Conservation (phyloP, 2,329 filamentous ascomycete genomes). For the Leptographium flavum region DNA sequence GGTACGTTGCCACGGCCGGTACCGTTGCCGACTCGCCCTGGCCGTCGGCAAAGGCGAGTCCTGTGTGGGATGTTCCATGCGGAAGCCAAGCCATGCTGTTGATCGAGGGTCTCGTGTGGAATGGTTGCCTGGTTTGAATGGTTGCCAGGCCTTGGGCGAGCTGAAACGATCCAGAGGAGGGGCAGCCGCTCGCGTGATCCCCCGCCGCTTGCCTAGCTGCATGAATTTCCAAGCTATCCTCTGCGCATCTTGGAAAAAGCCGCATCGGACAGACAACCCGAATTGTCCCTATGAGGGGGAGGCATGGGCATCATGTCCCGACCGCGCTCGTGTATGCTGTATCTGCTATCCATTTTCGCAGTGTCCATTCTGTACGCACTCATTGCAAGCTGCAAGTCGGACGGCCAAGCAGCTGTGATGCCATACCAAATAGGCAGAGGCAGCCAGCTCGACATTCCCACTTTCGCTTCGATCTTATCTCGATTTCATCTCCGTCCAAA, state of each 20-base stretch:
- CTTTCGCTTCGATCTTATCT: no score
- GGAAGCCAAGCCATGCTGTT: constrained; percentile 16
- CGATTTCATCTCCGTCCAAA: no score
- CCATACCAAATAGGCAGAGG: neutral
- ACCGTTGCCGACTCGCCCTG: constrained; percentile 17
- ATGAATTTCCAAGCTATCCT: neutral
- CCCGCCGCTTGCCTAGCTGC: neutral
- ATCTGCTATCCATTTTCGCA: no score
- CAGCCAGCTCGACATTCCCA: neutral
- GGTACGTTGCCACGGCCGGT: constrained; percentile 20
- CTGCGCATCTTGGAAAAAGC: neutral
- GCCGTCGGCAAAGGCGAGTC: constrained; percentile 14
- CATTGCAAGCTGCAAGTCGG: no score
- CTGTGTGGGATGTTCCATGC: constrained; percentile 15
- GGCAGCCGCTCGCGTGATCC: no score
- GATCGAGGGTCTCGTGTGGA: neutral
- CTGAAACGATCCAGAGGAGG: no score
- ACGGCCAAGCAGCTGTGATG: neutral
- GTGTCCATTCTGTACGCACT: no score
- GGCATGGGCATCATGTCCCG: no score
- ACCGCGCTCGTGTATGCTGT: no score
- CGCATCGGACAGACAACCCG: no score
- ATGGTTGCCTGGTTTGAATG: neutral
- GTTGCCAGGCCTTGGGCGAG: no score
- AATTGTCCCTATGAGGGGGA: no score